These are phyloP conservation scores for Tinospora cordifolia DNA, from an alignment of 164 flowering plant species.

Conservation along the genomic window DNA sequence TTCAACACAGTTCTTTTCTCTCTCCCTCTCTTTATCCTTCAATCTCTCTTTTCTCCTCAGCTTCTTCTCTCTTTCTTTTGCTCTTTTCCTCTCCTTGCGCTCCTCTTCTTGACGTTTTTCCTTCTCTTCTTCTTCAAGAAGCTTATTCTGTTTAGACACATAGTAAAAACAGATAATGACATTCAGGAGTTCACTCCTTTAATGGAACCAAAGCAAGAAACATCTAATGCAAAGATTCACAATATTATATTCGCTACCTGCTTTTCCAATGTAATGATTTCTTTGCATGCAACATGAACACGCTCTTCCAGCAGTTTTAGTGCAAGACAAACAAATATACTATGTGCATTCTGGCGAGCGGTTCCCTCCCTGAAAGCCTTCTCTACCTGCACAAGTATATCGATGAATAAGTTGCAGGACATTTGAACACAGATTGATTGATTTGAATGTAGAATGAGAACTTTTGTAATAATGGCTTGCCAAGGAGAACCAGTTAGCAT, in stretches of 20 bases:
- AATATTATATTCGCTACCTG: slow-evolving; percentile 45
- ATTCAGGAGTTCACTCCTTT: background rate
- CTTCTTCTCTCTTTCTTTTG: slow-evolving; percentile 92
- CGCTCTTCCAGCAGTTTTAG: slow-evolving; percentile 86
- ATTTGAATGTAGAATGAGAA: background rate
- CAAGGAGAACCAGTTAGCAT: background rate
- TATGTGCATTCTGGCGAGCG: slow-evolving; percentile 97
- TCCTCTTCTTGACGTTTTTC: slow-evolving; percentile 96
- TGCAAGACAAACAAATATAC: slow-evolving; percentile 90
- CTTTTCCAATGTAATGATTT: slow-evolving; percentile 84
- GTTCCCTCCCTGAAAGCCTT: slow-evolving; percentile 98
- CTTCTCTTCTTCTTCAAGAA: slow-evolving; percentile 97
- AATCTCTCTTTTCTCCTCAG: slow-evolving; percentile 83
- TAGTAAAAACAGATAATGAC: slow-evolving; percentile 5
- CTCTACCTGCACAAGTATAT: slow-evolving; percentile 59
- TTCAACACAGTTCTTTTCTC: slow-evolving; percentile 30
- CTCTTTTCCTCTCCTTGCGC: slow-evolving; percentile 74
- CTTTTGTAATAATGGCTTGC: too few relatives aligned
- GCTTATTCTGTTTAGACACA: slow-evolving; percentile 58
- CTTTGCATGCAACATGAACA: slow-evolving; percentile 94
- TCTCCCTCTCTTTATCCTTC: slow-evolving; percentile 66
- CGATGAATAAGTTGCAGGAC: background rate
- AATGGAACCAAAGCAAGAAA: background rate
- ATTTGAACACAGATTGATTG: background rate
- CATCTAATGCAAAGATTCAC: background rate